Conservation (phyloP, 108 stramenopile species). For the Bacterosira constricta region DNA sequence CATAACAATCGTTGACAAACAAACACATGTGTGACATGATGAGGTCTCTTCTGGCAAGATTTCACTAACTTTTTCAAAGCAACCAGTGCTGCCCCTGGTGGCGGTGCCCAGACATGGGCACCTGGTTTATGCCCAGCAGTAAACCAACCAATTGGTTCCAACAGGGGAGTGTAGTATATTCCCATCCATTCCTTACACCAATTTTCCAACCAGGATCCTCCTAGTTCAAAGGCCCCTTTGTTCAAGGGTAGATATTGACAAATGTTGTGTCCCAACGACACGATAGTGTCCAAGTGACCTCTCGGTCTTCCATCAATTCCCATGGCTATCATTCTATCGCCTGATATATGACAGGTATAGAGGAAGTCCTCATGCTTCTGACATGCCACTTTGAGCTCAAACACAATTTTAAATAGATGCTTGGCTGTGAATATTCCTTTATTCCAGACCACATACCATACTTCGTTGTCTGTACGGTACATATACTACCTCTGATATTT, state of each 20-base stretch:
- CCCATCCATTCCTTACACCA: constrained; percentile 6
- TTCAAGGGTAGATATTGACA: too few relatives aligned
- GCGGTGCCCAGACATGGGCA: constrained; percentile 12
- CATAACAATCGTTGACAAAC: constrained; percentile 2
- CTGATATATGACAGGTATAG: constrained; percentile 19
- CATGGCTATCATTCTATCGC: constrained; percentile 26
- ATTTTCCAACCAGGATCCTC: too few relatives aligned
- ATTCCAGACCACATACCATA: too few relatives aligned
- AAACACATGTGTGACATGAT: constrained; percentile 2
- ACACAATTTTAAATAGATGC: too few relatives aligned
- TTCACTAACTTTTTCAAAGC: too few relatives aligned
- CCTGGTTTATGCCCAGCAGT: constrained; percentile 6
- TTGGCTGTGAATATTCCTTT: too few relatives aligned
- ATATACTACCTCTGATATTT: too few relatives aligned
- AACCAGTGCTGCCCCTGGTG: constrained; percentile 13
- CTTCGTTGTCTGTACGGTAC: too few relatives aligned
- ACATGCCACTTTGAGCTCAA: too few relatives aligned
- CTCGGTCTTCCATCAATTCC: too few relatives aligned
- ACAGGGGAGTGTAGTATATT: not conserved
- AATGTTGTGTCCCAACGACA: too few relatives aligned
- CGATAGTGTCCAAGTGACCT: constrained; percentile 13
- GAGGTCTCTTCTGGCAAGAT: constrained; percentile 1
- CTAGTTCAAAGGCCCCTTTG: too few relatives aligned
- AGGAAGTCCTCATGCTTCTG: not conserved
- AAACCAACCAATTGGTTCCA: not conserved